Percentiles rank a stretch among this genome's conserved stretches.
These are phyloP conservation scores for Fusarium lateritium DNA, from an alignment of 2,329 filamentous ascomycete species.

Conservation along the genomic window DNA sequence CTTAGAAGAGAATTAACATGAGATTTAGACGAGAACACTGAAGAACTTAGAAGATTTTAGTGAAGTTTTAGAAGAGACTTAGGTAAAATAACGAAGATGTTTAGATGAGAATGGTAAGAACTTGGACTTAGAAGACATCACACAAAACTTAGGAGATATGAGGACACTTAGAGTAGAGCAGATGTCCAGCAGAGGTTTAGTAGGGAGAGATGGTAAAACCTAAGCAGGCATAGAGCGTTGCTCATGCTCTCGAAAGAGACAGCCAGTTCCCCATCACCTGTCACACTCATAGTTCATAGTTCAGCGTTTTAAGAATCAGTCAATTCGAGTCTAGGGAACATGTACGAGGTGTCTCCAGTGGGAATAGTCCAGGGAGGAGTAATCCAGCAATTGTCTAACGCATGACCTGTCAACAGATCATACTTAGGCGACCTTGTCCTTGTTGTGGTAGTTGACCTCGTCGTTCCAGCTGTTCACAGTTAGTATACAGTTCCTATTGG, in stretches of 20 bases:
- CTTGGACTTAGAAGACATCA: neutral
- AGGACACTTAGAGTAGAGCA: neutral
- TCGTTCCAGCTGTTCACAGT: slow-evolving; percentile 84
- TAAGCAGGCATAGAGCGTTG: neutral
- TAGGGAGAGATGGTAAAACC: neutral
- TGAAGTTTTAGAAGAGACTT: neutral
- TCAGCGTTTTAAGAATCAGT: slow-evolving; percentile 41
- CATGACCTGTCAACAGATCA: slow-evolving; percentile 32
- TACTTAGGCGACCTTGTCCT: slow-evolving; percentile 76
- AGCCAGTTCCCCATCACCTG: neutral
- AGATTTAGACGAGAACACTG: neutral
- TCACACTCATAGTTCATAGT: neutral
- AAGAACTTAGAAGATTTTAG: neutral
- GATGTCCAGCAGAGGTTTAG: neutral
- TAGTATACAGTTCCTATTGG: slow-evolving; percentile 27
- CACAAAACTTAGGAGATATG: neutral
- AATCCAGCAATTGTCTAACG: slow-evolving; percentile 49
- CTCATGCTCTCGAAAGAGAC: neutral
- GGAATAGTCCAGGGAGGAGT: slow-evolving; percentile 47
- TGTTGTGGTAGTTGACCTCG: slow-evolving; percentile 96
- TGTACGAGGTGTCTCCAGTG: slow-evolving; percentile 51
- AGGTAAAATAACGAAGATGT: neutral
- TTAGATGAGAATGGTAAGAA: neutral
- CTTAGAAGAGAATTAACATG: neutral
- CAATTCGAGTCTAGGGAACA: slow-evolving; percentile 55